phyloP scores from a whole-genome alignment of 1,284 basidiomycete genomes.

The Tylopilus sp. region DNA sequence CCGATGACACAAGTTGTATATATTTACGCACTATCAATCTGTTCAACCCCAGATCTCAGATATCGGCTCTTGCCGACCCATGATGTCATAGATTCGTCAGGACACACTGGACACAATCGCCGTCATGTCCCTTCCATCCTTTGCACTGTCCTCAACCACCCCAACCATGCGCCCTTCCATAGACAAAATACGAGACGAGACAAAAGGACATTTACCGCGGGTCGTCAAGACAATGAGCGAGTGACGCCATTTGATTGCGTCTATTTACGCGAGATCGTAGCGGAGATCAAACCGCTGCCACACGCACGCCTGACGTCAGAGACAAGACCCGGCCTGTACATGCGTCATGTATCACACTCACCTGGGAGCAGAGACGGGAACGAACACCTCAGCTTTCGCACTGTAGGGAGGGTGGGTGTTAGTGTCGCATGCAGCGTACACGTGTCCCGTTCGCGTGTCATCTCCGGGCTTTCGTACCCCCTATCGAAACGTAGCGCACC shows the following conservation, averaged over 20 bases:
- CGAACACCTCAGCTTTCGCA: conserved; percentile 76
- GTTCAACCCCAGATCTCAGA: conserved; percentile 35
- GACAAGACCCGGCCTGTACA: conserved; percentile 7
- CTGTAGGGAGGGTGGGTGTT: conserved; percentile 41
- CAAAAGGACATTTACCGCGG: conserved; percentile 1
- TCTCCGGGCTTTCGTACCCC: conserved; percentile 15
- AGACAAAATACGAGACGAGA: background rate
- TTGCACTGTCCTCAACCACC: background rate
- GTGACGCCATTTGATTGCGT: conserved; percentile 30
- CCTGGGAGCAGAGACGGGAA: conserved; percentile 78
- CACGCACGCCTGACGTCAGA: conserved; percentile 29
- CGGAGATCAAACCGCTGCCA: conserved; percentile 46
- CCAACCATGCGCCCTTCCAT: background rate
- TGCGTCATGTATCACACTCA: conserved; percentile 37
- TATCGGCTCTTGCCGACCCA: conserved; percentile 26
- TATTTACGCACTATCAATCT: conserved; percentile 34
- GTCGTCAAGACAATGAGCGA: conserved; percentile 34
- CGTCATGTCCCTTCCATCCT: too few species aligned
- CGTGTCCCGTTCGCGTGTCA: conserved; percentile 18
- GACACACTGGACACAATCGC: background rate
- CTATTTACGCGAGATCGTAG: conserved; percentile 41
- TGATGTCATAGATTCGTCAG: conserved; percentile 31
- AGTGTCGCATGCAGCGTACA: conserved; percentile 14
- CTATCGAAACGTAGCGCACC: too few species aligned
- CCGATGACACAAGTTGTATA: conserved; percentile 39